These are phyloP conservation scores for Xylaria hypoxylon DNA, from an alignment of 2,329 filamentous ascomycete species.

Conservation along the genomic window DNA sequence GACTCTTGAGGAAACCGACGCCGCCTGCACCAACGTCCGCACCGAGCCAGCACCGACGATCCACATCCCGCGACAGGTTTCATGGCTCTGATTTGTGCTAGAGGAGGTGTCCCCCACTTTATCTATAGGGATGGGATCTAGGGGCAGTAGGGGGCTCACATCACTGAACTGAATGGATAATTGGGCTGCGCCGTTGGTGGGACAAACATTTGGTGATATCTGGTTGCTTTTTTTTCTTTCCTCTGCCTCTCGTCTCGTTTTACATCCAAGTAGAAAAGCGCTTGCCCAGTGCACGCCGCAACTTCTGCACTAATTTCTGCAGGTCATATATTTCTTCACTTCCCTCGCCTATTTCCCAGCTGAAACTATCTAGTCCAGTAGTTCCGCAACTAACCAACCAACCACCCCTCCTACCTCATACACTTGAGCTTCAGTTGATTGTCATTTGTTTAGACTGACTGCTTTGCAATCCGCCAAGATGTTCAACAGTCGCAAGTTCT, in stretches of 20 bases:
- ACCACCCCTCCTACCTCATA: conserved; percentile 11
- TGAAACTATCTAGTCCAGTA: not conserved
- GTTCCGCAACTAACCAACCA: not conserved
- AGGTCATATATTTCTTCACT: conserved; percentile 2
- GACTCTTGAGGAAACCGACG: conserved; percentile 21
- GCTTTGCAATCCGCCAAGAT: conserved; percentile 52
- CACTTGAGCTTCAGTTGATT: conserved; percentile 20
- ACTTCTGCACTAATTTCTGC: not conserved
- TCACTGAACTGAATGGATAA: conserved; percentile 23
- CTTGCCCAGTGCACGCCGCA: not conserved
- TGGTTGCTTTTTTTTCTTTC: conserved; percentile 27
- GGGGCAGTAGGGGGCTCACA: not conserved
- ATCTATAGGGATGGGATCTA: not conserved
- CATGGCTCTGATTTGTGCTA: conserved; percentile 36
- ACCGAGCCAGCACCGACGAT: conserved; percentile 29
- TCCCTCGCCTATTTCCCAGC: conserved; percentile 4
- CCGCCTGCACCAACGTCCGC: conserved; percentile 15
- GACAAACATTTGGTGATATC: conserved; percentile 28
- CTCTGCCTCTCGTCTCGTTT: conserved; percentile 21
- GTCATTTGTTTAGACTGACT: conserved; percentile 8
- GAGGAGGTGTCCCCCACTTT: conserved; percentile 29
- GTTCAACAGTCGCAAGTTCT: conserved; percentile 72
- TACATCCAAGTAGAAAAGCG: conserved; percentile 3
- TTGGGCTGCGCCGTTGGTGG: conserved; percentile 29
- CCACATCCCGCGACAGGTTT: conserved; percentile 31